Base-by-base conservation (phyloP, 768 basidiomycete species). In the Pholiota conissans region DNA sequence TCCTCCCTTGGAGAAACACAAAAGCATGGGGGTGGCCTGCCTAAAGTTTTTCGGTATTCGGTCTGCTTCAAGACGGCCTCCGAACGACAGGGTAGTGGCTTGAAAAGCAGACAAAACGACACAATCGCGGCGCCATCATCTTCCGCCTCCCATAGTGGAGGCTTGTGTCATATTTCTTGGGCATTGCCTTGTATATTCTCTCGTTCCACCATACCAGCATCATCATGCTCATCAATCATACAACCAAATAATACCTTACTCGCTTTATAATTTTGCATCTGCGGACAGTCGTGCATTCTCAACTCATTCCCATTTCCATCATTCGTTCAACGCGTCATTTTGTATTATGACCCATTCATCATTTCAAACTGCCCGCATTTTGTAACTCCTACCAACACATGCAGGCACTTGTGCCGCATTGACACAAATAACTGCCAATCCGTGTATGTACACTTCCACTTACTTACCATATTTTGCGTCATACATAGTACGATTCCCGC, bases 31-130 rank as follows among this genome's bases (percentile, higher is more conserved):
- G 54, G 76, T 85, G 67, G 79, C 80, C 0, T 83, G 81, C 65
- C 71, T 83, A 59, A 75, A 72, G 48, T 80, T 82, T 63, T 76
- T 85, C 60, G 72, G 79, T 35, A 62, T 81, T 35, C 79, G 75
- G 58, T 77, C 74, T 57, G 49, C 71, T 46, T 57, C 47, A 49
- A 27, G 53, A 4, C 42, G 53, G 3, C 53, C 53, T 10, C 53
- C 45, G 40, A 54, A 30, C 48, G 39, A 46, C 11, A 35, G 29
- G 22, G 49, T 35, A 16, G n/a, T 29, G 22, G 49, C 49, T 45
- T 45, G 42, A 45, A 20, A 20, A 6, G 9, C 11, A 45, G 22
- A 20, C 11, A 4, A 45, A 40, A 20, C 40, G 28, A 45, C 53
- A 54, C 53, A n/a, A 45, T 42, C 9, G 52, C 37, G 20, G 26